A percentile compares a stretch with the other conserved stretches of the same genome.
These are phyloP conservation scores for Candida saitoana DNA, from an alignment of 805 yeast genomes.

Conservation along the genomic window DNA sequence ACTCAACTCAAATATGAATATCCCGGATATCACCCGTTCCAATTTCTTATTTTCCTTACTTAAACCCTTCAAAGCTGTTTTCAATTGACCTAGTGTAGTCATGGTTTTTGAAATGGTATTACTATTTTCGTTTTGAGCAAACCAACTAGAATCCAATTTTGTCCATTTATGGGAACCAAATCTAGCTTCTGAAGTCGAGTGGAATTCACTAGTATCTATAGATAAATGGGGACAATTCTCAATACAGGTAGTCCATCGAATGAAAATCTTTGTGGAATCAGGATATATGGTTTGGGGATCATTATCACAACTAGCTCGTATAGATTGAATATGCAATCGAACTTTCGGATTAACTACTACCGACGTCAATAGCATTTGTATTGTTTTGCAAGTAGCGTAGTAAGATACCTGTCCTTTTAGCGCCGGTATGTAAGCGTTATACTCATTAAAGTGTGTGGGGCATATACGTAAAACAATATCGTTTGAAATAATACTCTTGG, in stretches of 20 bases:
- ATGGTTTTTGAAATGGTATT: slow-evolving; percentile 7
- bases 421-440: slow-evolving; percentile 49
- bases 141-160: slow-evolving; percentile 23
- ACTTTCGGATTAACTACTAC: slow-evolving; percentile 52
- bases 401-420: slow-evolving; percentile 55
- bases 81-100: slow-evolving; percentile 24
- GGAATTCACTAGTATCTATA: slow-evolving; percentile 11
- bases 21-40: slow-evolving; percentile 48
- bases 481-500: slow-evolving; percentile 40
- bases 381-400: slow-evolving; percentile 51
- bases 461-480: slow-evolving; percentile 51
- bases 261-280: slow-evolving; percentile 45
- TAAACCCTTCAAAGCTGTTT: slow-evolving; percentile 32
- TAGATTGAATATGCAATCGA: slow-evolving; percentile 48
- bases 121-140: not conserved
- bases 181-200: slow-evolving; percentile 36
- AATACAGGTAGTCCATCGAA: slow-evolving; percentile 57
- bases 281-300: slow-evolving; percentile 32
- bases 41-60: slow-evolving; percentile 23
- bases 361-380: slow-evolving; percentile 51
- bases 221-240: slow-evolving; percentile 48
- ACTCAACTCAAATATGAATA: slow-evolving; percentile 63
- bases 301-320: slow-evolving; percentile 20
- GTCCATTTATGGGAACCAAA: slow-evolving; percentile 42
- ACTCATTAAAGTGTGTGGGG: slow-evolving; percentile 45